phyloP scores from a whole-genome alignment of 495 filamentous ascomycete genomes.

The Neurospora pannonica region DNA sequence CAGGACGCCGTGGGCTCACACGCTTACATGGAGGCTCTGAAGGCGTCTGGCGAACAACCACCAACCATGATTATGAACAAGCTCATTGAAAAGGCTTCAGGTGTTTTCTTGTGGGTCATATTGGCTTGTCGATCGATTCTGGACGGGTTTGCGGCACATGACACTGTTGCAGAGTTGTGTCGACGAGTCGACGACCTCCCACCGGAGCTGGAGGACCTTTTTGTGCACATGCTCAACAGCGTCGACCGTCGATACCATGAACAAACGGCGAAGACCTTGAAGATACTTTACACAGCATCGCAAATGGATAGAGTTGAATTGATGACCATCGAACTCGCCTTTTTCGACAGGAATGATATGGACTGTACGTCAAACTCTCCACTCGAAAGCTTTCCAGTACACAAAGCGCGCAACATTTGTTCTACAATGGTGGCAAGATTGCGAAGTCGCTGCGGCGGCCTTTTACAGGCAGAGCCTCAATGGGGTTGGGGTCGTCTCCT shows the following conservation, averaged over 20 bases:
- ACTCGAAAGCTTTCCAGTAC: background rate
- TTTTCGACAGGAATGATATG: background rate
- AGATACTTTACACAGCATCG: background rate
- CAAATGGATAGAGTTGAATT: too few relatives aligned
- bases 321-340: background rate
- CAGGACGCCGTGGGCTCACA: background rate
- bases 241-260: background rate
- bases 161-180: conserved; percentile 9
- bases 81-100: conserved; percentile 17
- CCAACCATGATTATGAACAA: background rate
- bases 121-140: conserved; percentile 17
- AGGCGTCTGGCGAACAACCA: background rate
- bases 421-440: background rate
- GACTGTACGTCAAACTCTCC: background rate
- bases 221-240: conserved; percentile 15
- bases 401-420: background rate
- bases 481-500: background rate
- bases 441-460: background rate
- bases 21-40: background rate
- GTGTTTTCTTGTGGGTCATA: conserved; percentile 31
- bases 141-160: conserved; percentile 9
- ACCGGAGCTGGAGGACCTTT: conserved; percentile 18
- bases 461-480: background rate
- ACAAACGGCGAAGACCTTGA: conserved; percentile 4
- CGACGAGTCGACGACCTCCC: conserved; percentile 16